Evolutionary conservation across 495 filamentous ascomycete species (phyloP).

Genomic region (Aspergillus steynii): DNA sequence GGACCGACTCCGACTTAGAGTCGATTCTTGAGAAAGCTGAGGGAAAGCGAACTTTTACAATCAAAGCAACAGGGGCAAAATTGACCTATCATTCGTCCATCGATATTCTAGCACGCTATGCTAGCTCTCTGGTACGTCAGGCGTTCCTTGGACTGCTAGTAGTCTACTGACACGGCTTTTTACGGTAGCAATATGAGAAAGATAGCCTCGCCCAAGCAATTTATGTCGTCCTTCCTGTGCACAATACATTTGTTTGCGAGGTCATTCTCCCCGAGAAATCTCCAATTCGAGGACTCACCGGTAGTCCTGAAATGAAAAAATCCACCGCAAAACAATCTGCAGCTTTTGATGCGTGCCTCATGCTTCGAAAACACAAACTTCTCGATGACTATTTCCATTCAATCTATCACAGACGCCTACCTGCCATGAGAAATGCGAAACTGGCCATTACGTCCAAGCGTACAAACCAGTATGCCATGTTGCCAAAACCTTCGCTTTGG

Average conservation of each 20-base stretch:
- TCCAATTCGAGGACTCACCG: slow-evolving; percentile 66
- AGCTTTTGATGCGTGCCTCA: slow-evolving; percentile 80
- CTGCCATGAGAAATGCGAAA: slow-evolving; percentile 87
- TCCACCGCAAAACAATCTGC: slow-evolving; percentile 83
- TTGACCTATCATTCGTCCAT: slow-evolving; percentile 77
- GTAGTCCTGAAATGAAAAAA: slow-evolving; percentile 62
- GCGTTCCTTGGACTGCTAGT: slow-evolving; percentile 13
- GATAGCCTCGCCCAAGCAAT: slow-evolving; percentile 55
- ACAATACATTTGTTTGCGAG: slow-evolving; percentile 73
- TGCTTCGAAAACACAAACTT: slow-evolving; percentile 64
- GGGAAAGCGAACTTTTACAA: slow-evolving; percentile 56
- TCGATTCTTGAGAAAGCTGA: slow-evolving; percentile 55
- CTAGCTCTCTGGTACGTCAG: slow-evolving; percentile 52
- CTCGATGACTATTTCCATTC: slow-evolving; percentile 75
- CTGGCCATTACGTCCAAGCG: slow-evolving; percentile 80
- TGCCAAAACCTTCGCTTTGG: slow-evolving; percentile 80
- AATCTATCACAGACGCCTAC: slow-evolving; percentile 69
- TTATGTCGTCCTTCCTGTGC: slow-evolving; percentile 60
- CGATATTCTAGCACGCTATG: slow-evolving; percentile 63
- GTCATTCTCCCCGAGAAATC: slow-evolving; percentile 77
- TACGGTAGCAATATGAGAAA: slow-evolving; percentile 56
- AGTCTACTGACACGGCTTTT: neutral
- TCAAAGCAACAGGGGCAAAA: slow-evolving; percentile 71
- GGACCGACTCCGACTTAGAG: slow-evolving; percentile 58
- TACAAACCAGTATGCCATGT: slow-evolving; percentile 71